Percentiles rank a stretch among this genome's conserved stretches.
Evolutionary conservation across 1,139 yeast genomes (phyloP).

Genomic region (Candida glucosophila): DNA sequence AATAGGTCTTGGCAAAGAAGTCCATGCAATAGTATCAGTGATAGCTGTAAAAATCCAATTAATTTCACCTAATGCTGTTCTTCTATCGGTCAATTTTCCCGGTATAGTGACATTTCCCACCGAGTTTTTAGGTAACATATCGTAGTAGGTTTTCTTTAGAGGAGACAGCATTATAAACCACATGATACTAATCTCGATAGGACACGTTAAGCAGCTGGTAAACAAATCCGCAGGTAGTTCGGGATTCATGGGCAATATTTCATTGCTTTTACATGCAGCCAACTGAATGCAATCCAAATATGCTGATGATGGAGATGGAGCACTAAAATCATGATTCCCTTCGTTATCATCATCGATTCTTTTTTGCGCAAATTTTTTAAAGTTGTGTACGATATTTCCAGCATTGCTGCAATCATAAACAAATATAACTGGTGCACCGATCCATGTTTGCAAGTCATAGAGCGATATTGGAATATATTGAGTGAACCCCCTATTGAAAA

Average conservation of each 20-base stretch:
- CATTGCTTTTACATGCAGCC: conserved; percentile 88
- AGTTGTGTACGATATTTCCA: conserved; percentile 86
- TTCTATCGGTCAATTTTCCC: conserved; percentile 82
- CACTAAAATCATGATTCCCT: conserved; percentile 56
- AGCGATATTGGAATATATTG: conserved; percentile 94
- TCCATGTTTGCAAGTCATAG: conserved; percentile 91
- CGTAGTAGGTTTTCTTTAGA: conserved; percentile 54
- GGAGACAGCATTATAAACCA: conserved; percentile 89
- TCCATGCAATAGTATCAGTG: conserved; percentile 98
- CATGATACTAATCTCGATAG: conserved; percentile 86
- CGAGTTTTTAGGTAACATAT: conserved; percentile 40
- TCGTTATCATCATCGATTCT: conserved; percentile 82
- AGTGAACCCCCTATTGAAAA: conserved; percentile 91
- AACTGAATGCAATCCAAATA: conserved; percentile 86
- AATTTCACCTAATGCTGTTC: conserved; percentile 92
- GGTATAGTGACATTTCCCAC: conserved; percentile 69
- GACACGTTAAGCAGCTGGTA: conserved; percentile 91
- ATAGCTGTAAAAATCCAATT: conserved; percentile 98
- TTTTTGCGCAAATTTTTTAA: conserved; percentile 83
- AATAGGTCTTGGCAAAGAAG: conserved; percentile 76
- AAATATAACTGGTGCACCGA: conserved; percentile 95
- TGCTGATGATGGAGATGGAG: conserved; percentile 60
- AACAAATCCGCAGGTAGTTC: conserved; percentile 93
- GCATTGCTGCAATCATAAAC: conserved; percentile 95
- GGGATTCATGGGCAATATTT: conserved; percentile 85